Conservation (phyloP, 78 protist species). For the Dictyostelium firmibasis region DNA sequence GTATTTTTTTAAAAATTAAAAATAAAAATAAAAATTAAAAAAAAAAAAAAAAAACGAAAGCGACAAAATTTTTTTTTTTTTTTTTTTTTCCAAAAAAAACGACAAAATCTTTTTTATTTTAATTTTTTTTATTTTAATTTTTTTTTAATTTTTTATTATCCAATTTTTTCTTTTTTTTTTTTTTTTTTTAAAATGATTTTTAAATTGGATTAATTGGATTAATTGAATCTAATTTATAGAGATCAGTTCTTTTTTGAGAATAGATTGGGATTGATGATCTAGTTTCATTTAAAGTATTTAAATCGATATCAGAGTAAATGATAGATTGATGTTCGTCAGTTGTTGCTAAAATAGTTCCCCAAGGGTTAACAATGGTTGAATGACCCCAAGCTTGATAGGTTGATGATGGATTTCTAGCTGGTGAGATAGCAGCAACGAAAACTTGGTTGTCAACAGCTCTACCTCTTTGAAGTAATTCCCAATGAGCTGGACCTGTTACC, state of each 20-base stretch:
- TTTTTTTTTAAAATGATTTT: no score
- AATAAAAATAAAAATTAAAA: not conserved
- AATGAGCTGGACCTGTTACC: conserved; percentile 99
- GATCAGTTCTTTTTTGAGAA: conserved; percentile 52
- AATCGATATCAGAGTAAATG: conserved; percentile 88
- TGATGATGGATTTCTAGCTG: conserved; percentile 90
- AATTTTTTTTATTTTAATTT: not conserved
- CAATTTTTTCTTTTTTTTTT: no score
- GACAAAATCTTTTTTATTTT: not conserved
- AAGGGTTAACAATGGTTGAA: conserved; percentile 90
- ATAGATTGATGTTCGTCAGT: conserved; percentile 84
- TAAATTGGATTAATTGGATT: no score
- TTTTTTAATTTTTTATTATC: no score
- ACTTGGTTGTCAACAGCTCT: conserved; percentile 91
- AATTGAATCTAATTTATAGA: conserved; percentile 11
- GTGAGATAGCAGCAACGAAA: conserved; percentile 90
- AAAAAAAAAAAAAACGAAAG: not conserved
- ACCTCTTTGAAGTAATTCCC: conserved; percentile 95
- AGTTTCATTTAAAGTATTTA: conserved; percentile 34
- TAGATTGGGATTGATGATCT: conserved; percentile 51
- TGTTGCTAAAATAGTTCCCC: conserved; percentile 92
- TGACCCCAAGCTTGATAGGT: conserved; percentile 96
- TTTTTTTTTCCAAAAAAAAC: no score
- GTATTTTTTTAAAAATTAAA: not conserved
- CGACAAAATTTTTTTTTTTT: not conserved